Percentiles rank a stretch among this genome's conserved stretches.
Evolutionary conservation across 768 basidiomycete species (phyloP).

Genomic region (Boletus speciosus): DNA sequence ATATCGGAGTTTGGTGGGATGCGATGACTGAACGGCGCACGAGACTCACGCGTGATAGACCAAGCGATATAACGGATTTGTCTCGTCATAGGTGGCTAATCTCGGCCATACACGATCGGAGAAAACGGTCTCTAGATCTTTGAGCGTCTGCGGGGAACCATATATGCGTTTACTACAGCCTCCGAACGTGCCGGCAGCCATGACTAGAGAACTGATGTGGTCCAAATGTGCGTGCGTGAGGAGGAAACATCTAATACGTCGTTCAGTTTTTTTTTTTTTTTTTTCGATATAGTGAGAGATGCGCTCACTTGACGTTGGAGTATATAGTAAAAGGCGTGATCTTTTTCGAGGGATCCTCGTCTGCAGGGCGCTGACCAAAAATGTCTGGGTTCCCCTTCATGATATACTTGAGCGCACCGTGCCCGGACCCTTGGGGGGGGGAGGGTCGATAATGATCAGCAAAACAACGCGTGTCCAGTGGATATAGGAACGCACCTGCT

Average conservation of each 20-base stretch:
- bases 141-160: constrained; percentile 56
- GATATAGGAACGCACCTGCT: constrained; percentile 55
- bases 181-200: constrained; percentile 75
- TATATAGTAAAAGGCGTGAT: constrained; percentile 28
- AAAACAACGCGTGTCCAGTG: not conserved
- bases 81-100: constrained; percentile 70
- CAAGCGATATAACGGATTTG: constrained; percentile 56
- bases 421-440: constrained; percentile 64
- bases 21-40: not conserved
- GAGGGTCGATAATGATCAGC: not conserved
- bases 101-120: constrained; percentile 82
- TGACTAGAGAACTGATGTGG: constrained; percentile 77
- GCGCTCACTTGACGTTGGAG: constrained; percentile 31
- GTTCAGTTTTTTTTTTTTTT: not conserved
- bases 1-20: not conserved
- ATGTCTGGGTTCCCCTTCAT: constrained; percentile 53
- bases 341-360: constrained; percentile 10
- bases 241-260: constrained; percentile 62
- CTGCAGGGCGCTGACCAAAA: constrained; percentile 36
- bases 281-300: not conserved
- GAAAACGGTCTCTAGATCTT: constrained; percentile 70
- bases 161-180: constrained; percentile 63
- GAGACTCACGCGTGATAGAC: constrained; percentile 60
- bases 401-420: constrained; percentile 70
- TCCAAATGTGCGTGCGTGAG: constrained; percentile 91